phyloP scores from a whole-genome alignment of 129 eudicot species.

The Helichrysum umbraculigerum region DNA sequence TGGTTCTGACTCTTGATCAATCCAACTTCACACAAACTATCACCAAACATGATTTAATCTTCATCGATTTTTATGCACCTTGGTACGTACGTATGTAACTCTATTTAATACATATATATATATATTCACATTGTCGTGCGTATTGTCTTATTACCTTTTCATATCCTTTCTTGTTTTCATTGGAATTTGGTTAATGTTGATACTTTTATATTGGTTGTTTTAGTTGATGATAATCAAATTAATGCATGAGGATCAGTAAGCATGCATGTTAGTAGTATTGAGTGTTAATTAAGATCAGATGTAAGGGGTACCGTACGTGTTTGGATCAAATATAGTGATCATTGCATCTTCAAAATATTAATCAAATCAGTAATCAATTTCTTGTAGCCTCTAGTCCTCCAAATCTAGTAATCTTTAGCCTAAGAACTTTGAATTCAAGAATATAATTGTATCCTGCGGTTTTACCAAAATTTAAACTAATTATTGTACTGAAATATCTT shows the following conservation, averaged over 20 bases:
- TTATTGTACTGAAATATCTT: neutral
- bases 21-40: conserved; percentile 77
- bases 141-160: neutral
- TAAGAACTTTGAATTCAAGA: neutral
- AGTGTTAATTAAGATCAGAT: neutral
- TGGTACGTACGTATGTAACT: conserved; percentile 40
- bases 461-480: no score
- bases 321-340: no score
- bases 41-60: conserved; percentile 49
- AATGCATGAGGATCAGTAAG: neutral
- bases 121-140: neutral
- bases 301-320: neutral
- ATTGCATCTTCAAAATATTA: neutral
- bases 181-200: neutral
- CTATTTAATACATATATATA: neutral
- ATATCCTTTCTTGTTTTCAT: neutral
- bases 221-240: neutral
- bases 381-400: neutral
- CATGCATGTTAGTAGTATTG: neutral
- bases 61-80: conserved; percentile 94
- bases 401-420: neutral
- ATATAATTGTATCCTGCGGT: no score
- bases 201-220: neutral
- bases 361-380: neutral
- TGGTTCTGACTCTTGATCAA: conserved; percentile 67